A percentile compares a stretch with the other conserved stretches of the same genome.
Conservation (phyloP, 1,284 basidiomycete species). For the Sporisorium reilianum region DNA sequence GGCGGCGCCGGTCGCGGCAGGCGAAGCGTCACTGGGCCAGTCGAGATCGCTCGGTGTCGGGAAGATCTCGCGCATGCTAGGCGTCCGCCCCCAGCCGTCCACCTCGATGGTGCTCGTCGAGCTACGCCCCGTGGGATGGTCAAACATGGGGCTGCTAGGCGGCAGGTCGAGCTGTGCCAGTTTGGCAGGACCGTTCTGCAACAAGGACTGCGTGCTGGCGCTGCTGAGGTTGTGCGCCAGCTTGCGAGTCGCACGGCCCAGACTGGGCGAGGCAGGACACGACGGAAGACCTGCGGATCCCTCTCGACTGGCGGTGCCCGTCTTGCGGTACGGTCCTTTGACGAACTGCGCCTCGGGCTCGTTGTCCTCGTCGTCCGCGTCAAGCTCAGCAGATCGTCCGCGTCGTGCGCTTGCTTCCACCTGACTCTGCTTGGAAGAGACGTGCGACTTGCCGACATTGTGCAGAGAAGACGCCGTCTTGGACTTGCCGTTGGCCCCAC, state of each 20-base stretch:
- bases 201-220: conserved; percentile 13
- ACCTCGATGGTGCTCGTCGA: conserved; percentile 27
- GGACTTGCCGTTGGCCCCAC: conserved; percentile 9
- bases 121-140: conserved; percentile 38
- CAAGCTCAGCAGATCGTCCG: conserved; percentile 8
- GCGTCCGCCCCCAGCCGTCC: conserved; percentile 51
- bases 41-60: conserved; percentile 53
- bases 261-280: conserved; percentile 38
- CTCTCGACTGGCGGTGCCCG: conserved; percentile 22
- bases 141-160: conserved; percentile 40
- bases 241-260: conserved; percentile 32
- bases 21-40: conserved; percentile 34
- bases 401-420: conserved; percentile 16
- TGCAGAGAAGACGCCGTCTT: conserved; percentile 24
- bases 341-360: conserved; percentile 25
- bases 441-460: conserved; percentile 16
- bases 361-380: conserved; percentile 31
- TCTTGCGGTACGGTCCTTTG: conserved; percentile 40
- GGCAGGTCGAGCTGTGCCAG: conserved; percentile 44
- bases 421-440: conserved; percentile 18
- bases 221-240: conserved; percentile 33
- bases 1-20: neutral
- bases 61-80: conserved; percentile 55
- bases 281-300: conserved; percentile 33
- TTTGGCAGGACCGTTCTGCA: conserved; percentile 22